phyloP scores from a whole-genome alignment of 192 early-diverging fungal genomes.

The Coemansia erecta region DNA sequence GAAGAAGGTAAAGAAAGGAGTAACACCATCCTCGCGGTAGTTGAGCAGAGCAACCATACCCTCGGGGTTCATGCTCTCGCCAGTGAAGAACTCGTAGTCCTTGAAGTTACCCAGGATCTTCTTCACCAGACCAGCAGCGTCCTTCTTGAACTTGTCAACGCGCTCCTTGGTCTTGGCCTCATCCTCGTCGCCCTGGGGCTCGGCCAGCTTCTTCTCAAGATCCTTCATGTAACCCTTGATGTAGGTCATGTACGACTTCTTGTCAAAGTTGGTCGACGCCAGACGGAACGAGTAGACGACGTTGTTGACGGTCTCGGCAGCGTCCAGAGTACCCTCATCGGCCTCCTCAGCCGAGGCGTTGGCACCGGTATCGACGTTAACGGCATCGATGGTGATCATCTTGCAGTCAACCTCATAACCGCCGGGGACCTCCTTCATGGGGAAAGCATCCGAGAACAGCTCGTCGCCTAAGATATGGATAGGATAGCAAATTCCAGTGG shows the following conservation, averaged over 20 bases:
- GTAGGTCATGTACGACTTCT: conserved; percentile 88
- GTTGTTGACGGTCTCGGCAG: conserved; percentile 72
- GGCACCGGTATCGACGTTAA: conserved; percentile 85
- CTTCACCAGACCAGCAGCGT: conserved; percentile 66
- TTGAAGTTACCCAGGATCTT: conserved; percentile 78
- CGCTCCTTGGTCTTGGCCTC: conserved; percentile 56
- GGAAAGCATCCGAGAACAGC: conserved; percentile 87
- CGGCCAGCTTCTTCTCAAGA: conserved; percentile 60
- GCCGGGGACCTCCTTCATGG: conserved; percentile 63
- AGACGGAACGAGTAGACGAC: conserved; percentile 81
- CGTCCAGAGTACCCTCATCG: conserved; percentile 63
- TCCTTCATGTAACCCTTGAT: conserved; percentile 94
- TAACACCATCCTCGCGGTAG: conserved; percentile 92
- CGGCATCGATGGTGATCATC: conserved; percentile 64
- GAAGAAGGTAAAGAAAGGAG: conserved; percentile 90
- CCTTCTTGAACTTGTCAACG: conserved; percentile 63
- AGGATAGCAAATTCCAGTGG: too few relatives aligned
- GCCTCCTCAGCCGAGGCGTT: conserved; percentile 86
- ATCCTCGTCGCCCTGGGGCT: too few relatives aligned
- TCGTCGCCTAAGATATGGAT: conserved; percentile 67
- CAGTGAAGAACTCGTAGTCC: conserved; percentile 90
- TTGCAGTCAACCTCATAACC: conserved; percentile 77
- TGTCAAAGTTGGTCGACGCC: conserved; percentile 74
- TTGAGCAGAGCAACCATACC: conserved; percentile 86
- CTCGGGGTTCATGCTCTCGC: conserved; percentile 84